Conservation (phyloP, 2,329 filamentous ascomycete genomes). For the Mycosphaerella sp. region DNA sequence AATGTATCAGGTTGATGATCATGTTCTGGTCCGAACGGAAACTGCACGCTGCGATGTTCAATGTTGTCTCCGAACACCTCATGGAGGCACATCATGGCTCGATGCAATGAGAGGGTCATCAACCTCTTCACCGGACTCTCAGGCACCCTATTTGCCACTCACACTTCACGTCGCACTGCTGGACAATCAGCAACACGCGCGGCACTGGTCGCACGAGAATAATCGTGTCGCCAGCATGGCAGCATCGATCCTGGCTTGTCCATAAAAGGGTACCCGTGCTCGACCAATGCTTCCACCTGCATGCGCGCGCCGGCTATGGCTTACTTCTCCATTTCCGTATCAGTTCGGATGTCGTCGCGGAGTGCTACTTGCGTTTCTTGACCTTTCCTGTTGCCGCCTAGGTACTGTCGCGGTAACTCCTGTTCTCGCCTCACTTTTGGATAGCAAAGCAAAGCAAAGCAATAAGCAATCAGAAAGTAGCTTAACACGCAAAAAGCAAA, state of each 20-base stretch:
- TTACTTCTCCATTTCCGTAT: neutral
- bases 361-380: neutral
- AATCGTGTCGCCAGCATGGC: neutral
- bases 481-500: no score
- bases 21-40: neutral
- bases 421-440: neutral
- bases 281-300: neutral
- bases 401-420: no score
- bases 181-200: neutral
- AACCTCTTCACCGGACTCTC: no score
- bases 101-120: no score
- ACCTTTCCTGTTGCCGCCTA: neutral
- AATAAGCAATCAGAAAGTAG: no score
- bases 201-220: neutral
- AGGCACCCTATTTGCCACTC: neutral
- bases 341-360: neutral
- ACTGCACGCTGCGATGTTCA: neutral
- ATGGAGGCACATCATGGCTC: neutral
- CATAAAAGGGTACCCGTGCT: neutral
- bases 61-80: neutral
- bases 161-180: neutral
- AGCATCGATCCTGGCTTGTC: no score
- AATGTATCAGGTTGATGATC: neutral
- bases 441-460: neutral
- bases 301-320: neutral